Base-by-base conservation (phyloP, 805 yeast species). In the Wickerhamia fluorescens region DNA sequence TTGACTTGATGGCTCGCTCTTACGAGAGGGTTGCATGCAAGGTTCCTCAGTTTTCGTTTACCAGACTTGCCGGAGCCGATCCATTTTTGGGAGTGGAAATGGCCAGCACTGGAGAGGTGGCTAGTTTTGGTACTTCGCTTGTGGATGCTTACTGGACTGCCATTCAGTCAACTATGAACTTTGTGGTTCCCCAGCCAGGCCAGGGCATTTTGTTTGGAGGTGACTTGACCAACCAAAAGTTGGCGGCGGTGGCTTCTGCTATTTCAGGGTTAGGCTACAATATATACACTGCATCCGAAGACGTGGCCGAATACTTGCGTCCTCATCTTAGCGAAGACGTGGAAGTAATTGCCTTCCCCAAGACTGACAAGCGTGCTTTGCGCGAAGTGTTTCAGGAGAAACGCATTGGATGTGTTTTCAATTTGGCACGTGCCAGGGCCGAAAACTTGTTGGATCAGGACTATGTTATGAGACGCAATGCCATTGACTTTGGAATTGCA, bases 41-140 rank as follows among this genome's bases (percentile, higher is more conserved):
- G 66, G 96, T 89, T 31, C 98, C 99, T 27, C 99, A 92, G 66
- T 92, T 92, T 63, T 89, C 97, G 6, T 92, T 92, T 69, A 88
- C 97, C 22, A 79, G 99, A 67, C 71, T 92, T 50, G 96, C 97
- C 12, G 99, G 98, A 43, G 99, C 99, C 28, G 99, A 92, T 60
- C 99, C 99, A 40, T 88, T 84, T 72, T 71, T 92, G 53, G 98
- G 98, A 41, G 98, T 92, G 43, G 99, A 92, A 67, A 92, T 92
- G 99, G 80, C 97, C 5, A 88, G 97, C 8, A 92, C 99, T 29
- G 99, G 99, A 60, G 99, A 92, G 66, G 83, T 92, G 54, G 98
- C 98, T 17, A 84, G 96, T 55, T 92, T 92, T 54, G 99, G 99
- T 46, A 68, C 68, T 38, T 80, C 85, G 58, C 57, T 81, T 38